Conservation (phyloP, 176 grass and related monocot genomes). For the Lolium multiflorum region DNA sequence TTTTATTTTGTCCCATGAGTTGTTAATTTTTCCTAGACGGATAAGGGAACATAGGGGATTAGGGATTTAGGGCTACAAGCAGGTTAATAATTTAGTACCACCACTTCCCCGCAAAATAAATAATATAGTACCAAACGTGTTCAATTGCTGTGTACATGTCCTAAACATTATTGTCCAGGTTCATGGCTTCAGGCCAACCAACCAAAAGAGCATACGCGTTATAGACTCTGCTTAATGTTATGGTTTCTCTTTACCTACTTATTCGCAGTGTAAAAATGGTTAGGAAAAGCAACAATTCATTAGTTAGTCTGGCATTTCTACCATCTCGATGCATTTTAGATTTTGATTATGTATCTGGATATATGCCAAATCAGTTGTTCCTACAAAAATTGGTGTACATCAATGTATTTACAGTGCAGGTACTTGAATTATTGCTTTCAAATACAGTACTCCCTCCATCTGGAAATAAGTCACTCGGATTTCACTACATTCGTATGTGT, state of each 20-base stretch:
- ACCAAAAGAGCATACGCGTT: neutral
- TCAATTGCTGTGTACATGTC: neutral
- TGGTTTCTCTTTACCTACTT: neutral
- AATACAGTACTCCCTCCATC: neutral
- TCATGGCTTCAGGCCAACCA: neutral
- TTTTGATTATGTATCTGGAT: neutral
- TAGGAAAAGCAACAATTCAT: neutral
- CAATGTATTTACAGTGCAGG: neutral
- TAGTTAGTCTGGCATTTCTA: neutral
- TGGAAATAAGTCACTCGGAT: no score
- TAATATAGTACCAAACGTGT: neutral
- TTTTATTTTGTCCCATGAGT: neutral
- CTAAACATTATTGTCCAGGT: neutral
- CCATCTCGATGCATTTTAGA: neutral
- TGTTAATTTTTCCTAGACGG: neutral
- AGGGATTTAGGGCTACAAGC: neutral
- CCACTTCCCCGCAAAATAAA: no score
- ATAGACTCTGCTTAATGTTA: neutral
- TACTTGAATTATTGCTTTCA: constrained; percentile 19
- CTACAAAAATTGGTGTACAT: neutral
- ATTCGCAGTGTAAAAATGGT: neutral
- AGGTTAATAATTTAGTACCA: no score
- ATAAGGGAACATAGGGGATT: neutral
- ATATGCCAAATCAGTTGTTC: neutral
- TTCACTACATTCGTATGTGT: no score